Evolutionary conservation across 2,329 filamentous ascomycete species (phyloP).

Genomic region (Blastomyces percursus): DNA sequence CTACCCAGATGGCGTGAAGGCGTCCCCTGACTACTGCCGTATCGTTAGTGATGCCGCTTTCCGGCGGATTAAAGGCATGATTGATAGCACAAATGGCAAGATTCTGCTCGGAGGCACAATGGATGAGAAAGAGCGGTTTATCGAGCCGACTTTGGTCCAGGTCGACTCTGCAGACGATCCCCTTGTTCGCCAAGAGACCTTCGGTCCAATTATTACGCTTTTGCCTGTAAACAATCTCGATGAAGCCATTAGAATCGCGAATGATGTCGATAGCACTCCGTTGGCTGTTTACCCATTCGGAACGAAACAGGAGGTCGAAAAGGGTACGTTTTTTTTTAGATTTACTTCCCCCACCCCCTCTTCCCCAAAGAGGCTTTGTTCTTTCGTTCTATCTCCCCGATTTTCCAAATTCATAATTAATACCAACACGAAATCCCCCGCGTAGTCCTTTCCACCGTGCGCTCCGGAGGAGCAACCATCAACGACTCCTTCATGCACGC

Average conservation of each 20-base stretch:
- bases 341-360: not conserved
- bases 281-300: constrained; percentile 80
- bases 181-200: constrained; percentile 73
- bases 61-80: constrained; percentile 73
- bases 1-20: constrained; percentile 70
- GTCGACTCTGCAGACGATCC: constrained; percentile 65
- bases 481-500: constrained; percentile 57
- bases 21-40: constrained; percentile 65
- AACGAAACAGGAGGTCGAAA: constrained; percentile 62
- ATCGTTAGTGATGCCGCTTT: constrained; percentile 76
- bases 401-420: not conserved
- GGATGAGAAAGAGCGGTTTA: constrained; percentile 69
- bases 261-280: constrained; percentile 70
- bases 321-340: constrained; percentile 41
- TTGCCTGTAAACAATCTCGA: constrained; percentile 69
- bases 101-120: constrained; percentile 77
- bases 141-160: constrained; percentile 86
- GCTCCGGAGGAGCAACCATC: constrained; percentile 54
- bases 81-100: constrained; percentile 72
- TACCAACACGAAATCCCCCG: not conserved
- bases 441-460: constrained; percentile 50
- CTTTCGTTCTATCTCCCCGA: not conserved
- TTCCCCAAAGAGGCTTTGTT: not conserved
- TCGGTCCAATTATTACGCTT: constrained; percentile 84
- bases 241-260: constrained; percentile 71